A percentile compares a stretch with the other conserved stretches of the same genome.
These are phyloP conservation scores for Beauveria varroae DNA, from an alignment of 2,329 filamentous ascomycete genomes.

Conservation along the genomic window DNA sequence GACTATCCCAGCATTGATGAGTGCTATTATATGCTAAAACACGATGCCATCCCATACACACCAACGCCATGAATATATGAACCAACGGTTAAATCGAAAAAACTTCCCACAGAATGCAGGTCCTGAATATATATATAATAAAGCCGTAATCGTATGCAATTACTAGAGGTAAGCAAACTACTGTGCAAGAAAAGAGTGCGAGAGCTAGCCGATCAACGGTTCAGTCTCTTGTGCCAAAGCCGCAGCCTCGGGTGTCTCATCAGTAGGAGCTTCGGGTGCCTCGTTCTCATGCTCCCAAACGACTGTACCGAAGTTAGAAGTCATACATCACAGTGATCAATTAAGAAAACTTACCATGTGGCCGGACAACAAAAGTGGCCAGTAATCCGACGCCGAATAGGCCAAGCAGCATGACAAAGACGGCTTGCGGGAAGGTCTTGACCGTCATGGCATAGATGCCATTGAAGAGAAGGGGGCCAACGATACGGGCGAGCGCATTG, in stretches of 20 bases:
- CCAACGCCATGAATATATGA: not conserved
- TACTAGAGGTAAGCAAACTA: not conserved
- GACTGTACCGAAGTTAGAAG: not conserved
- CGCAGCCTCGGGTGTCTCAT: not conserved
- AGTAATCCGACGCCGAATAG: slow-evolving; percentile 61
- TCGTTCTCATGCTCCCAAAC: slow-evolving; percentile 9
- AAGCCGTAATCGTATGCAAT: not conserved
- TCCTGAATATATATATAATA: not conserved
- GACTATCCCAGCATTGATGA: not conserved
- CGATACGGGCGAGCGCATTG: slow-evolving; percentile 71
- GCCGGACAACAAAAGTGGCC: slow-evolving; percentile 62
- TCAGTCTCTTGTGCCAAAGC: not conserved
- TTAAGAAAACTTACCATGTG: slow-evolving; percentile 55
- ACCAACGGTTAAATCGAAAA: not conserved
- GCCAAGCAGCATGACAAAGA: slow-evolving; percentile 66
- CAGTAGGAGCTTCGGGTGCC: not conserved
- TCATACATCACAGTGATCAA: too few relatives aligned
- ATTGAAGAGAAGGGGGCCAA: slow-evolving; percentile 78
- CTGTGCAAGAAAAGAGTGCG: not conserved
- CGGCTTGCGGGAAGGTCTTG: slow-evolving; percentile 66
- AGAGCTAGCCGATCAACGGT: not conserved
- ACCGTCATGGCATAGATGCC: slow-evolving; percentile 80
- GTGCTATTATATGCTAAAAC: slow-evolving; percentile 4
- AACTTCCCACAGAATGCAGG: not conserved
- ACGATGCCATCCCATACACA: not conserved